Conservation (phyloP, 441 rosid genomes). For the Codiaeum variegatum region DNA sequence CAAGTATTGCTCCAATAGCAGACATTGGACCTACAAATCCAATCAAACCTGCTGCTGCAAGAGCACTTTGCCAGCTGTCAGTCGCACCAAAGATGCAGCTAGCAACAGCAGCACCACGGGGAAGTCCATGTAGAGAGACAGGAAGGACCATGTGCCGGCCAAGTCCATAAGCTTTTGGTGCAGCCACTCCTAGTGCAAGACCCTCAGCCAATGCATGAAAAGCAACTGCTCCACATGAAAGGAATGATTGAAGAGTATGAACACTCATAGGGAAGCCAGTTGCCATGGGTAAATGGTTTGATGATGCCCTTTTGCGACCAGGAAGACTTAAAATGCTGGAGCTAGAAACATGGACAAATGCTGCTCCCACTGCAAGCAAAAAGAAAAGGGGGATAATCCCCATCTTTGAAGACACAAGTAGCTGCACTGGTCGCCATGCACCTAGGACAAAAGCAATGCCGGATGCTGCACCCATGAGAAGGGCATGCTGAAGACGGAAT, state of each 20-base stretch:
- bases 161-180: constrained; percentile 89
- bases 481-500: constrained; percentile 79
- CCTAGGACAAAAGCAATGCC: constrained; percentile 92
- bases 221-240: constrained; percentile 86
- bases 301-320: constrained; percentile 54
- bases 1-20: constrained; percentile 86
- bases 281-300: constrained; percentile 40
- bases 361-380: constrained; percentile 59
- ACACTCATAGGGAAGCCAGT: constrained; percentile 61
- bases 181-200: constrained; percentile 95
- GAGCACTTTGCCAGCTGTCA: constrained; percentile 85
- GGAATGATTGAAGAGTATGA: constrained; percentile 79
- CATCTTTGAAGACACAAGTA: constrained; percentile 73
- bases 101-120: constrained; percentile 98
- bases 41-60: constrained; percentile 78
- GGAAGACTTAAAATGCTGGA: constrained; percentile 49
- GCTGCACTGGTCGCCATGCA: constrained; percentile 86
- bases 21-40: constrained; percentile 91
- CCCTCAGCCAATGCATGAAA: constrained; percentile 96
- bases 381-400: constrained; percentile 54
- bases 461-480: constrained; percentile 89
- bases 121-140: constrained; percentile 89
- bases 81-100: constrained; percentile 91
- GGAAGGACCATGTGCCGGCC: constrained; percentile 98
- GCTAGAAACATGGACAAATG: constrained; percentile 46